phyloP scores from a whole-genome alignment of 169 alveolate genomes.

The Plasmodium sp. region DNA sequence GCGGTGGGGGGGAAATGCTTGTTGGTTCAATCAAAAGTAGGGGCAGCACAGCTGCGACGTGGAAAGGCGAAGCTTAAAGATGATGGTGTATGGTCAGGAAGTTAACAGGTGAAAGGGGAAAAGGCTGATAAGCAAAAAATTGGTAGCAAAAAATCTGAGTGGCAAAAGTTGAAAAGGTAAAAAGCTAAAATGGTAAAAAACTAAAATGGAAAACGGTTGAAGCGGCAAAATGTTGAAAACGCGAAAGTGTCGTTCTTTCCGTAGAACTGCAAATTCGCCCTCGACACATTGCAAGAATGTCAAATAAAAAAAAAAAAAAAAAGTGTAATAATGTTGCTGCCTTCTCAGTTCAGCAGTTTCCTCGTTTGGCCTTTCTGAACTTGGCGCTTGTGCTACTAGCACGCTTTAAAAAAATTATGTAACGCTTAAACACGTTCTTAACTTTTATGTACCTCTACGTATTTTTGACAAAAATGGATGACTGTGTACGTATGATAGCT shows the following conservation, averaged over 20 bases:
- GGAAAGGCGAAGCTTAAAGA: background rate
- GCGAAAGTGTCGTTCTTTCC: background rate
- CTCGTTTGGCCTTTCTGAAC: background rate
- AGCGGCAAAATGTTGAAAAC: background rate
- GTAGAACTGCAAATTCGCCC: background rate
- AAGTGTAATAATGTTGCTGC: background rate
- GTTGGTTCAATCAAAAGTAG: background rate
- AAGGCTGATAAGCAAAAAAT: background rate
- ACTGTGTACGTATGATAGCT: background rate
- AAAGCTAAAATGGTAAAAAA: background rate
- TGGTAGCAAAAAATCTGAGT: background rate
- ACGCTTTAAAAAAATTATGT: background rate
- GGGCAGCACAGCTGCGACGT: background rate
- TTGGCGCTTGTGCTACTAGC: background rate
- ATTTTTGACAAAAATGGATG: background rate
- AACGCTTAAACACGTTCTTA: background rate
- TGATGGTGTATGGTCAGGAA: background rate
- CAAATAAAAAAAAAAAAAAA: background rate
- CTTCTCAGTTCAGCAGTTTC: background rate
- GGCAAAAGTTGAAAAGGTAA: background rate
- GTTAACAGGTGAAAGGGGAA: background rate
- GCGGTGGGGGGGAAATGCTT: background rate
- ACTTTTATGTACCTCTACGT: background rate
- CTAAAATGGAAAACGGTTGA: background rate
- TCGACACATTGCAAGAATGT: background rate